A percentile compares a stretch with the other conserved stretches of the same genome.
Conservation (phyloP, 306 rosid genomes). For the Gleditsia sinensis region DNA sequence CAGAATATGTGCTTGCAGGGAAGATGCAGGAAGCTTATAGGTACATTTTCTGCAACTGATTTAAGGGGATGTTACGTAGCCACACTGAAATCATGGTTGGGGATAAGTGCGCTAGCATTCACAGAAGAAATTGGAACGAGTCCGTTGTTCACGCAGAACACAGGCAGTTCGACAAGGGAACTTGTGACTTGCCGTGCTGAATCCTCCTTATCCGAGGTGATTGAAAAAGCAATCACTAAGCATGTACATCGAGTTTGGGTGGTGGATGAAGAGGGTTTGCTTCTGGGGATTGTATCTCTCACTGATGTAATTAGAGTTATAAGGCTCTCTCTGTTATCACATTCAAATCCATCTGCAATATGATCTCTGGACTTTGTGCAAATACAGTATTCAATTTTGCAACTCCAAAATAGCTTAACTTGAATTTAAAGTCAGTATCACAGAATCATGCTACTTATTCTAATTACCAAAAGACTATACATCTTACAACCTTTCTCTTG, state of each 20-base stretch:
- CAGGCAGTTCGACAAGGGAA: conserved; percentile 42
- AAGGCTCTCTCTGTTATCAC: conserved; percentile 49
- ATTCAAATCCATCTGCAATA: background rate
- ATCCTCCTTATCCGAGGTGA: conserved; percentile 52
- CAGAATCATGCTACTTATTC: too few relatives aligned
- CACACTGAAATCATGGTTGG: conserved; percentile 75
- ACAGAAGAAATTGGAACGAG: conserved; percentile 48
- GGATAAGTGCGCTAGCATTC: conserved; percentile 60
- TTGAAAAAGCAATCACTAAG: conserved; percentile 58
- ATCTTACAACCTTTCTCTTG: too few relatives aligned
- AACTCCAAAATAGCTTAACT: too few relatives aligned
- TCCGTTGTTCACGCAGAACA: conserved; percentile 35
- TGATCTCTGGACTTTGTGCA: too few relatives aligned
- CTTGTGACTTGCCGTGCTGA: conserved; percentile 59
- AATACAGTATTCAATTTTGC: too few relatives aligned
- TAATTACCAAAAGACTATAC: too few relatives aligned
- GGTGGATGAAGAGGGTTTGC: conserved; percentile 71
- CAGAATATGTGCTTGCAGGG: conserved; percentile 55
- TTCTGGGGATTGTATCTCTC: conserved; percentile 69
- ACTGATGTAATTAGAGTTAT: conserved; percentile 69
- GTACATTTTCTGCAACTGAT: conserved; percentile 83
- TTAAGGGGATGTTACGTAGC: conserved; percentile 66
- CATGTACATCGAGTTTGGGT: conserved; percentile 91
- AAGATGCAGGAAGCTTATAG: conserved; percentile 57
- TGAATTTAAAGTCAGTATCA: too few relatives aligned